Base-by-base conservation (phyloP, 176 grass and related monocot species). In the Eragrostis nindensis region DNA sequence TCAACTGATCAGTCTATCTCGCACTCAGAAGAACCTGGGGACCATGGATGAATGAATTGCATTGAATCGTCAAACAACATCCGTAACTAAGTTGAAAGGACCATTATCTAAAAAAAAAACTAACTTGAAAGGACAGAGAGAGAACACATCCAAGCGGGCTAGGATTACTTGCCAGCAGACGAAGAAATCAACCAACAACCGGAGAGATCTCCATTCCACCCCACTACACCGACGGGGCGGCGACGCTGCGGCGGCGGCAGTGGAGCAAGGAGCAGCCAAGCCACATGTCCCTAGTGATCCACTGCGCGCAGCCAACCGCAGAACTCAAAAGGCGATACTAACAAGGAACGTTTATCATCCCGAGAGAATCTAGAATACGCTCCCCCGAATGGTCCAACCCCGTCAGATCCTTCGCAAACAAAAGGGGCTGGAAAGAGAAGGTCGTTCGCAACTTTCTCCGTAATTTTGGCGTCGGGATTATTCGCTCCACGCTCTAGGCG, bases 261-360 rank as follows among this genome's bases (percentile, higher is more conserved):
- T 0, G 17, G 70, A 14, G 17, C 5, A 7, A 32, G 14, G 62
- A 62, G 62, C 14, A 8, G 75, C 25, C 30, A 9, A 59, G 59
- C 43, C 59, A 53, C 86, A 24, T 25, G 52, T 4, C 48, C 54
- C 45, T 46, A 43, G 39, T n/a, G n/a, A n/a, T 38, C 14, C 15
- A 42, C 64, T 40, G 38, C 15, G 18, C 38, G 36, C 24, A 38
- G 10, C 50, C 66, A 81, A 56, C 9, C 50, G 29, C 39, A 36
- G 22, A 32, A 80, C 36, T 70, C 18, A 14, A 49, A 63, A 19
- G 46, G 27, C 24, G 32, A 45, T 27, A 76, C 39, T 15, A 52
- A 84, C 62, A 14, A 55, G 14, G 32, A 79, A 17, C 64, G 59
- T 39, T 24, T 77, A 71, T 8, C 76, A 71, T 65, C 71, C 65